Conservation (phyloP, 2,329 filamentous ascomycete genomes). For the Aureobasidium sp. region DNA sequence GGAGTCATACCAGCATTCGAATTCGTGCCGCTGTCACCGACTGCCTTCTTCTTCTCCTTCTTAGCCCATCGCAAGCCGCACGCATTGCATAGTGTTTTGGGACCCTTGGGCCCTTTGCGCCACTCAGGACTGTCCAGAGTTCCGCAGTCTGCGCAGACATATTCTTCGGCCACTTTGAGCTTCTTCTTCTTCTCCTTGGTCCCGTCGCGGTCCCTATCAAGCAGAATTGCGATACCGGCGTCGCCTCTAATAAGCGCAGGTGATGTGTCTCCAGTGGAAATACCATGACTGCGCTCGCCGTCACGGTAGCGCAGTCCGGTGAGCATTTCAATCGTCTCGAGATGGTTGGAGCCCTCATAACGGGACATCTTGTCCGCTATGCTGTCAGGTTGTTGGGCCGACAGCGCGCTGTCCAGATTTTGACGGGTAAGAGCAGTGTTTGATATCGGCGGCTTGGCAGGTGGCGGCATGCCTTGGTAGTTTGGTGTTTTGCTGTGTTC, state of each 20-base stretch:
- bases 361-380: slow-evolving; percentile 79
- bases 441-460: slow-evolving; percentile 54
- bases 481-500: slow-evolving; percentile 24
- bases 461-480: slow-evolving; percentile 56
- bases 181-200: slow-evolving; percentile 87
- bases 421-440: slow-evolving; percentile 69
- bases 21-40: slow-evolving; percentile 8
- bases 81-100: slow-evolving; percentile 92
- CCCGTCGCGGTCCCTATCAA: slow-evolving; percentile 65
- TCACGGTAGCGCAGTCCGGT: slow-evolving; percentile 83
- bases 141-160: slow-evolving; percentile 93
- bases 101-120: slow-evolving; percentile 86
- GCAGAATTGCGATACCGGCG: slow-evolving; percentile 74
- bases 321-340: slow-evolving; percentile 87
- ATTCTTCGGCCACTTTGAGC: slow-evolving; percentile 73
- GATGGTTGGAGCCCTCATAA: slow-evolving; percentile 66
- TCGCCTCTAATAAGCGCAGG: slow-evolving; percentile 79
- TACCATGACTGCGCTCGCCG: slow-evolving; percentile 78
- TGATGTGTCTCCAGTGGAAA: slow-evolving; percentile 77
- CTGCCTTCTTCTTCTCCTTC: slow-evolving; percentile 32
- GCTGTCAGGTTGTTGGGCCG: slow-evolving; percentile 62
- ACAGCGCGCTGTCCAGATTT: slow-evolving; percentile 67
- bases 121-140: slow-evolving; percentile 92
- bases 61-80: slow-evolving; percentile 55
- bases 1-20: slow-evolving; percentile 16